Percentiles rank a stretch among this genome's conserved stretches.
phyloP scores from a whole-genome alignment of 75 land plant genomes.

The Pinus albicaulis region DNA sequence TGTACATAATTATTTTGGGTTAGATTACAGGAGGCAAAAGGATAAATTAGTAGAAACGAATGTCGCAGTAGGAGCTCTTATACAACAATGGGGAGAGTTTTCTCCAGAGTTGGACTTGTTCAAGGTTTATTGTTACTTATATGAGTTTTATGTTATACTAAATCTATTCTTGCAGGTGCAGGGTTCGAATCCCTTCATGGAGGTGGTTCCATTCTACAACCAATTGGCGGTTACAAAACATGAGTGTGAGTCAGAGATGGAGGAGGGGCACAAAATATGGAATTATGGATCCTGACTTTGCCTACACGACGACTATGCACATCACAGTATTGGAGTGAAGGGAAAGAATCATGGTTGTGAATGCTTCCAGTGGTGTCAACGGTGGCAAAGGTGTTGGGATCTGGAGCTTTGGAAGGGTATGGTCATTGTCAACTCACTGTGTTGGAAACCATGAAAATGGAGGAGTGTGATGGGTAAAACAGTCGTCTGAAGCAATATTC shows the following conservation, averaged over 20 bases:
- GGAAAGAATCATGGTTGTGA: slow-evolving; percentile 48
- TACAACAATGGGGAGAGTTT: too few relatives aligned
- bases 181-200: background rate
- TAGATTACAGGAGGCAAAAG: too few relatives aligned
- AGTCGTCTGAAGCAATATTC: slow-evolving; percentile 36
- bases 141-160: background rate
- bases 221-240: too few relatives aligned
- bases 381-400: slow-evolving; percentile 49
- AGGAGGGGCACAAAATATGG: too few relatives aligned
- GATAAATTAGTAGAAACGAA: too few relatives aligned
- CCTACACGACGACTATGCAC: background rate
- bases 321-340: slow-evolving; percentile 38
- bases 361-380: slow-evolving; percentile 45
- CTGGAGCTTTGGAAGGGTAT: slow-evolving; percentile 32
- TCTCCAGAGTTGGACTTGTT: background rate
- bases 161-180: background rate
- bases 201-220: too few relatives aligned
- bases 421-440: slow-evolving; percentile 30
- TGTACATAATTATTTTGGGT: too few relatives aligned
- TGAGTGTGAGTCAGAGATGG: too few relatives aligned
- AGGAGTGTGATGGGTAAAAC: slow-evolving; percentile 23
- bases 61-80: too few relatives aligned
- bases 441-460: slow-evolving; percentile 23
- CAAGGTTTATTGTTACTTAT: background rate
- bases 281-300: background rate